These are phyloP conservation scores for Emmonsia crescens DNA, from an alignment of 2,329 filamentous ascomycete genomes.

Conservation along the genomic window DNA sequence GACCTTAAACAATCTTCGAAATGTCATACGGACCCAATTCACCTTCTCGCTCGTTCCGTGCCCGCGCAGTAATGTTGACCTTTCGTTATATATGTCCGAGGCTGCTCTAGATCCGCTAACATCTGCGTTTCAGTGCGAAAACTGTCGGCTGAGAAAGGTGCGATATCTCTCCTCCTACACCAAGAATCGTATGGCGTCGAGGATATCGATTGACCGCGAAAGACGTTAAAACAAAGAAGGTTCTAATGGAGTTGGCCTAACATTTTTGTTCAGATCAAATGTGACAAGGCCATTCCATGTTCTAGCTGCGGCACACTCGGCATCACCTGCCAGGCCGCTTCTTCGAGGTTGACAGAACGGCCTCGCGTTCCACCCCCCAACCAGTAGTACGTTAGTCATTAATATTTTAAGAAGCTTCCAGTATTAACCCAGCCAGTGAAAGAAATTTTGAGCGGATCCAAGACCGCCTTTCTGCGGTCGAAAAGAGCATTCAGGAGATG, in stretches of 20 bases:
- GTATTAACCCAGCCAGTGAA: not conserved
- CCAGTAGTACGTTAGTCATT: not conserved
- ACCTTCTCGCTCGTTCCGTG: slow-evolving; percentile 14
- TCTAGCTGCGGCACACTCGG: slow-evolving; percentile 3
- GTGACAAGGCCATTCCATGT: slow-evolving; percentile 5
- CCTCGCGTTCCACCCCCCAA: not conserved
- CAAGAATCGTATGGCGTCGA: not conserved
- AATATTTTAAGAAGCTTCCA: not conserved
- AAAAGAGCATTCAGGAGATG: slow-evolving; percentile 15
- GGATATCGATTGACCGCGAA: not conserved
- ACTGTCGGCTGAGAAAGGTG: slow-evolving; percentile 21
- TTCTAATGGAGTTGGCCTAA: slow-evolving; percentile 10
- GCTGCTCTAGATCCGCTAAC: not conserved
- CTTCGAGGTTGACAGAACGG: not conserved
- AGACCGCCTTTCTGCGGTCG: slow-evolving; percentile 20
- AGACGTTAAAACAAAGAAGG: no score
- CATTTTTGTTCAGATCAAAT: slow-evolving; percentile 10
- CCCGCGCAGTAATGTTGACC: slow-evolving; percentile 16
- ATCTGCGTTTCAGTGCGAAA: slow-evolving; percentile 16
- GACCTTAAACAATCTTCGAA: not conserved
- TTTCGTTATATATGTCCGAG: not conserved
- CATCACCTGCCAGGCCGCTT: slow-evolving; percentile 5
- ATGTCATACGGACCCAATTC: not conserved
- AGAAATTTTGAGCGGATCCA: slow-evolving; percentile 26
- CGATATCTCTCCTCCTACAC: not conserved